phyloP scores from a whole-genome alignment of 2,329 filamentous ascomycete genomes.

The Exophiala bonariae region DNA sequence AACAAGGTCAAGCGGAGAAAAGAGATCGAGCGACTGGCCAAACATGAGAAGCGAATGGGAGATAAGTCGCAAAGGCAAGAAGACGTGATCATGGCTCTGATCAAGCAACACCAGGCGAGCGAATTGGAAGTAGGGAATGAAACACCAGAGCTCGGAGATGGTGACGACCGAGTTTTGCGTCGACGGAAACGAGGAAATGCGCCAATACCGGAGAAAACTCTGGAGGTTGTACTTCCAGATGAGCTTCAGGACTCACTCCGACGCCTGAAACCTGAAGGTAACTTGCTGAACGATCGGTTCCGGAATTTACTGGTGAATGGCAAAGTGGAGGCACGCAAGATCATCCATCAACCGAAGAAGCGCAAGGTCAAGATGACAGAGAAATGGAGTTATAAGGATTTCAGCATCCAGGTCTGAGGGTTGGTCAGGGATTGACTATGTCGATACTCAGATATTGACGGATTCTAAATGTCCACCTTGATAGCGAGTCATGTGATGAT shows the following conservation, averaged over 20 bases:
- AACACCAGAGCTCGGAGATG: slow-evolving; percentile 51
- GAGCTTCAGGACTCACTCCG: slow-evolving; percentile 80
- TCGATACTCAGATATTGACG: no score
- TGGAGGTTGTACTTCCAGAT: slow-evolving; percentile 80
- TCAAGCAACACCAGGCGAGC: slow-evolving; percentile 55
- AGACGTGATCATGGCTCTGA: slow-evolving; percentile 47
- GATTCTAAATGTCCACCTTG: no score
- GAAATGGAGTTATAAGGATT: slow-evolving; percentile 99
- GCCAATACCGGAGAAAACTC: slow-evolving; percentile 68
- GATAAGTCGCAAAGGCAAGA: slow-evolving; percentile 70
- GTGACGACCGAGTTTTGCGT: slow-evolving; percentile 28
- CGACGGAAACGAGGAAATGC: slow-evolving; percentile 21
- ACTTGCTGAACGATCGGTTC: slow-evolving; percentile 88
- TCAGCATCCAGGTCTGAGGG: slow-evolving; percentile 39
- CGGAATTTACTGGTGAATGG: slow-evolving; percentile 84
- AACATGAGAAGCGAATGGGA: slow-evolving; percentile 74
- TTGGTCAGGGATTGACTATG: neutral
- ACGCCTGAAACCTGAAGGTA: slow-evolving; percentile 90
- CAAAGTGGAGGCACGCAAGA: slow-evolving; percentile 80
- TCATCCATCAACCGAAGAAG: slow-evolving; percentile 79
- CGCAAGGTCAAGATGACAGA: slow-evolving; percentile 79
- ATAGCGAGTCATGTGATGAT: no score
- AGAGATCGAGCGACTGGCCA: slow-evolving; percentile 75
- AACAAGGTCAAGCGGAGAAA: slow-evolving; percentile 89
- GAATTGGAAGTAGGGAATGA: slow-evolving; percentile 35